These are phyloP conservation scores for Isabelozyma heimii DNA, from an alignment of 805 yeast genomes.

Conservation along the genomic window DNA sequence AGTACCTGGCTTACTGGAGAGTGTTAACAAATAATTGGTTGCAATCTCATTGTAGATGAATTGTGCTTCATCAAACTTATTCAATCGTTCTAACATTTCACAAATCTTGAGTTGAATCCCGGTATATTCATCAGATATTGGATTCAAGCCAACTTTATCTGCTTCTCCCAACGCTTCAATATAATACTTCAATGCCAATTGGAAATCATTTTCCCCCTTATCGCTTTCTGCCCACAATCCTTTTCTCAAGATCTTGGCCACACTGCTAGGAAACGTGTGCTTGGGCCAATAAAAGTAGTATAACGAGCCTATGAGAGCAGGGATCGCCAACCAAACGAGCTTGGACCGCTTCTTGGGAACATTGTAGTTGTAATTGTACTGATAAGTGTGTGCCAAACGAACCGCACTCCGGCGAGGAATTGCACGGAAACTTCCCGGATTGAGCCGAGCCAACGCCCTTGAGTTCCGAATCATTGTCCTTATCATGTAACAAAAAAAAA, in stretches of 20 bases:
- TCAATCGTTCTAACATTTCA: slow-evolving; percentile 78
- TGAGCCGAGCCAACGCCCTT: background rate
- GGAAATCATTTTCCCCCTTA: slow-evolving; percentile 59
- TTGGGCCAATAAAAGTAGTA: slow-evolving; percentile 60
- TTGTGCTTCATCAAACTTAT: slow-evolving; percentile 60
- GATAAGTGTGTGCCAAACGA: background rate
- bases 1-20: slow-evolving; percentile 37
- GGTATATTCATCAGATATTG: slow-evolving; percentile 75
- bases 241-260: slow-evolving; percentile 67
- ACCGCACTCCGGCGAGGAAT: background rate
- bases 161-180: slow-evolving; percentile 71
- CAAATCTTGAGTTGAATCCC: slow-evolving; percentile 86
- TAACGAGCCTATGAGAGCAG: background rate
- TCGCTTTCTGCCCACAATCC: slow-evolving; percentile 85
- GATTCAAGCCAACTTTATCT: slow-evolving; percentile 51
- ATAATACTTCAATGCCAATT: slow-evolving; percentile 67
- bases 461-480: background rate
- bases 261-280: slow-evolving; percentile 64
- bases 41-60: slow-evolving; percentile 66
- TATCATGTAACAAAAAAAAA: background rate
- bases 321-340: background rate
- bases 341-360: background rate
- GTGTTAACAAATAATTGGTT: slow-evolving; percentile 52
- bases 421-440: background rate
- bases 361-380: background rate